Evolutionary conservation across 805 yeast species (phyloP).

Genomic region (Candida hungchunana): DNA sequence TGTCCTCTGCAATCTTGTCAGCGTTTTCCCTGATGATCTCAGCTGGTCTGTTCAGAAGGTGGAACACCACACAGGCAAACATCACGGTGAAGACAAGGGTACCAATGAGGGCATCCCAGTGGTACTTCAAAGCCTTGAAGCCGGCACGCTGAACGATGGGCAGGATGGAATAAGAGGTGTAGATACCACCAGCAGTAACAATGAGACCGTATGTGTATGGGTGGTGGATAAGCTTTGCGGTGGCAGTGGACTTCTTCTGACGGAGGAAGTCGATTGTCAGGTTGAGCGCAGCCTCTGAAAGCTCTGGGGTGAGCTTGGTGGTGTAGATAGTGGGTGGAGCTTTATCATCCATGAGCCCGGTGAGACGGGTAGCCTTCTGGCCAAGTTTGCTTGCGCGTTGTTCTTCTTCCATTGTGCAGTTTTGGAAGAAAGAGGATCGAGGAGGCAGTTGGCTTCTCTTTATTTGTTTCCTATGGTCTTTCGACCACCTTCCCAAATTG

Average conservation of each 20-base stretch:
- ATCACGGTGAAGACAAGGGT: constrained; percentile 37
- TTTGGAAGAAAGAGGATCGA: not conserved
- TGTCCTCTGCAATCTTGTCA: constrained; percentile 33
- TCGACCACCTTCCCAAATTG: not conserved
- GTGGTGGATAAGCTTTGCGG: constrained; percentile 40
- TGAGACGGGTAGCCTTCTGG: constrained; percentile 51
- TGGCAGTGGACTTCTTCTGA: constrained; percentile 23
- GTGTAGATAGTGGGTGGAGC: constrained; percentile 51
- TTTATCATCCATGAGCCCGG: constrained; percentile 48
- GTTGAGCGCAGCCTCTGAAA: constrained; percentile 55
- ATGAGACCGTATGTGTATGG: constrained; percentile 34
- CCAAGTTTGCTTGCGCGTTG: constrained; percentile 1
- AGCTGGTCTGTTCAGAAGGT: constrained; percentile 38
- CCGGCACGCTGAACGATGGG: constrained; percentile 17
- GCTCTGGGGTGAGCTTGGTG: constrained; percentile 48
- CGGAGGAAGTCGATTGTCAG: constrained; percentile 54
- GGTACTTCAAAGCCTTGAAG: constrained; percentile 10
- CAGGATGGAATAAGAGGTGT: constrained; percentile 16
- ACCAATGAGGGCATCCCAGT: constrained; percentile 22
- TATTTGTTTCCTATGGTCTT: not conserved
- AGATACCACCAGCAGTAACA: not conserved
- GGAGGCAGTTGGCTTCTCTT: not conserved
- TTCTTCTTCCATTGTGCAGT: not conserved
- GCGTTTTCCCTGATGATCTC: constrained; percentile 43
- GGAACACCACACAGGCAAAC: constrained; percentile 36